Evolutionary conservation across 345 rosid species (phyloP).

Genomic region (Kandelia obovata): DNA sequence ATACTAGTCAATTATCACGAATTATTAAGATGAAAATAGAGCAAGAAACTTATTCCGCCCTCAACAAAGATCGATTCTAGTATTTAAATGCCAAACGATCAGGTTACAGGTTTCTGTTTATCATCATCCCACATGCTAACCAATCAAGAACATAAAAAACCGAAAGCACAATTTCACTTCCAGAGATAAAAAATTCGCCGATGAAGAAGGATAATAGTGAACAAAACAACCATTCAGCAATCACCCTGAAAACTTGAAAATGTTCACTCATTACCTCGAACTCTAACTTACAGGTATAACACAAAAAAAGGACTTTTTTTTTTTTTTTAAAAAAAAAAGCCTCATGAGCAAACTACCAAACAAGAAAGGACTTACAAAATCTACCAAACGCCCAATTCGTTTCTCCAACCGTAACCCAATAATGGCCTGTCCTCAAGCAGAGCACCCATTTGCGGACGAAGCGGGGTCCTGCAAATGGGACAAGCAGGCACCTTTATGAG

Average conservation of each 20-base stretch:
- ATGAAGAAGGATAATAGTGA: not conserved
- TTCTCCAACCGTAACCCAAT: conserved; percentile 25
- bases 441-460: conserved; percentile 19
- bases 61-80: not conserved
- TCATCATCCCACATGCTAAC: not conserved
- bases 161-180: not conserved
- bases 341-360: not conserved
- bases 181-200: not conserved
- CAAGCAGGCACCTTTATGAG: conserved; percentile 64
- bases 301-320: not conserved
- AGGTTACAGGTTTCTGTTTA: not conserved
- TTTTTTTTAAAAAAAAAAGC: not conserved
- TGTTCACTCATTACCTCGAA: not conserved
- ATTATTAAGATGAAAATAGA: no score
- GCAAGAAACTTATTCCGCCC: no score
- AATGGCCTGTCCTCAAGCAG: conserved; percentile 16
- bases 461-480: conserved; percentile 62
- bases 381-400: conserved; percentile 31
- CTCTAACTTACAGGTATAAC: not conserved
- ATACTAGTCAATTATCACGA: no score
- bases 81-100: not conserved
- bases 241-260: not conserved
- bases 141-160: not conserved
- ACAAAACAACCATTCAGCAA: not conserved
- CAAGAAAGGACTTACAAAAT: conserved; percentile 25